Evolutionary conservation across 1,139 yeast species (phyloP), one percentile per base, ranked within the genome.

Genomic region (Kazachstania sp.): DNA sequence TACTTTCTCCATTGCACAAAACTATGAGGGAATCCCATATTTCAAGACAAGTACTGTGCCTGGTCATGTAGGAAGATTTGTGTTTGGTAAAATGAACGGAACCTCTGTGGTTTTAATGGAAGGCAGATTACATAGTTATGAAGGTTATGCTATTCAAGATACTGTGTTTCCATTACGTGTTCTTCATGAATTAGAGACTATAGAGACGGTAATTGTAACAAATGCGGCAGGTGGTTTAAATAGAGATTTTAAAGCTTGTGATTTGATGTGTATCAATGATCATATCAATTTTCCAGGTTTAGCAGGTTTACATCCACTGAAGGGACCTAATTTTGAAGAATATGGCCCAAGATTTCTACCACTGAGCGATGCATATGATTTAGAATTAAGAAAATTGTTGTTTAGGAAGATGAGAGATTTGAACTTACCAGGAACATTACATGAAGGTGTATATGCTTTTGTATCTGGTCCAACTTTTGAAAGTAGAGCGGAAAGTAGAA

Each of bases 381-480:
- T 81, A 50, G 78, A 74, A 5, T 72, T 92, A 54, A 72, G 97
- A 48, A 72, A 74, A 51, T 60, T 74, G 44, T 74, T 83, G 52
- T 77, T 81, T 56, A 58, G 71, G 29, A 74, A 77, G 49, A 82
- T 82, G 7, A 67, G 73, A 44, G 64, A 70, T 37, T 71, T 86
- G 41, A 70, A 71, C 0, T 69, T 84, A 39, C 63, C 68, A 1
- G 78, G 97, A 60, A 63, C 67, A 0, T 75, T 92, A 43, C 85
- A 86, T 58, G 97, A 92, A 65, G 98, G 97, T 30, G 79, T 83
- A 1, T 92, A 92, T 60, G 78, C 78, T 43, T 90, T 78, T 65
- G 95, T 84, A 4, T 79, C 94, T 3, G 98, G 98, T 0, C 97
- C 98, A 2, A 86, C 97, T 1, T 92, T 83, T 64, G 98, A 92